Percentiles rank a stretch among this genome's conserved stretches.
phyloP scores from a whole-genome alignment of 805 yeast species.

The Brettanomyces nanus region DNA sequence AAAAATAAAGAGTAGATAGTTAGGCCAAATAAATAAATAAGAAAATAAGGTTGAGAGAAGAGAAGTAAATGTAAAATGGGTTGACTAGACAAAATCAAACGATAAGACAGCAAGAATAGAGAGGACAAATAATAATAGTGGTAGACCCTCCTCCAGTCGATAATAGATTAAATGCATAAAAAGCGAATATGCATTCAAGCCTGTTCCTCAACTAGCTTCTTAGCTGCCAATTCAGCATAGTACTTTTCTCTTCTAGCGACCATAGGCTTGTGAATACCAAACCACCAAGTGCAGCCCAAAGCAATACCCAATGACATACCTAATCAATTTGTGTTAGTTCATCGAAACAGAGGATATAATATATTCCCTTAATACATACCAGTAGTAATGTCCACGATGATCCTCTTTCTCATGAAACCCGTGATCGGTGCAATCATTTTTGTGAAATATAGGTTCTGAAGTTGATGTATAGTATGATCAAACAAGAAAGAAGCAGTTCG shows the following conservation, averaged over 20 bases:
- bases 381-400: constrained; percentile 66
- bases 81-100: no score
- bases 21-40: neutral
- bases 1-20: neutral
- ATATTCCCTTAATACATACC: constrained; percentile 37
- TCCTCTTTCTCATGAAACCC: constrained; percentile 75
- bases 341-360: no score
- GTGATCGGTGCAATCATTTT: constrained; percentile 84
- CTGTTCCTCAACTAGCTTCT: constrained; percentile 53
- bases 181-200: constrained; percentile 15
- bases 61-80: no score
- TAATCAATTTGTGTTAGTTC: constrained; percentile 11
- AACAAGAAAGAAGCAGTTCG: neutral
- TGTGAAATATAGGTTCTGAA: neutral
- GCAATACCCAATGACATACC: constrained; percentile 28
- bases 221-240: constrained; percentile 71
- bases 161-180: neutral
- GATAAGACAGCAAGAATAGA: neutral
- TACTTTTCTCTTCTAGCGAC: constrained; percentile 75
- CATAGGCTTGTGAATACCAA: constrained; percentile 68
- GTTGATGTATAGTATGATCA: neutral
- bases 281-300: constrained; percentile 76
- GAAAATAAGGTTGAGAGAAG: no score
- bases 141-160: neutral
- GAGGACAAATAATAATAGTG: neutral